Evolutionary conservation across 208 protist species (phyloP).

Genomic region (Naegleria fowleri): DNA sequence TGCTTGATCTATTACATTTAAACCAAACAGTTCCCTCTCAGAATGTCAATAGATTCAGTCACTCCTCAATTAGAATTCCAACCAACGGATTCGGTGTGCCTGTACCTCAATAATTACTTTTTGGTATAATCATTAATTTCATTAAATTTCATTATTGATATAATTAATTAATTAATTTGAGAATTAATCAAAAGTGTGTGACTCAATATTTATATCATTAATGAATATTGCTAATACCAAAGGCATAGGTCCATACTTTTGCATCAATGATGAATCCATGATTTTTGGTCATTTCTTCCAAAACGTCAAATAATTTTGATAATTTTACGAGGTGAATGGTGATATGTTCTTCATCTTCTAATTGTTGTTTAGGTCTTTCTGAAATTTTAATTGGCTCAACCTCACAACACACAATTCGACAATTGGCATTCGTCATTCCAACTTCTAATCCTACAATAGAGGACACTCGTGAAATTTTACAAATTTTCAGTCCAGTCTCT

Average conservation of each 20-base stretch:
- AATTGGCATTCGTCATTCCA: neutral
- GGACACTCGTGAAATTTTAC: neutral
- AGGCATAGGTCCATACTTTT: neutral
- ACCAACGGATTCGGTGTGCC: too few species aligned
- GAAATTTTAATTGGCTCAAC: neutral
- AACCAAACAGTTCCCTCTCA: too few species aligned
- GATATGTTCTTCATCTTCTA: constrained; percentile 17
- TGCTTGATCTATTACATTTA: too few species aligned
- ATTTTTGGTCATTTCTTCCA: neutral
- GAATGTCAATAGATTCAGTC: too few species aligned
- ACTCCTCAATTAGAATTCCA: too few species aligned
- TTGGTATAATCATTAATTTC: too few species aligned
- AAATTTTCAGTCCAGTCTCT: neutral
- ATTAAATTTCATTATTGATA: too few species aligned
- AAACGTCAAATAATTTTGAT: neutral
- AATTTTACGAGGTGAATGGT: neutral
- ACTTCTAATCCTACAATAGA: neutral
- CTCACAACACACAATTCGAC: neutral
- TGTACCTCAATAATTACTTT: too few species aligned
- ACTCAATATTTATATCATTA: too few species aligned
- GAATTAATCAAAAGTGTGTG: too few species aligned
- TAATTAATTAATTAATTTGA: too few species aligned
- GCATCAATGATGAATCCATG: neutral
- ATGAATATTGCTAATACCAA: neutral
- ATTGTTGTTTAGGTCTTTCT: constrained; percentile 7